Evolutionary conservation across 306 rosid species (phyloP).

Genomic region (Inga oerstediana): DNA sequence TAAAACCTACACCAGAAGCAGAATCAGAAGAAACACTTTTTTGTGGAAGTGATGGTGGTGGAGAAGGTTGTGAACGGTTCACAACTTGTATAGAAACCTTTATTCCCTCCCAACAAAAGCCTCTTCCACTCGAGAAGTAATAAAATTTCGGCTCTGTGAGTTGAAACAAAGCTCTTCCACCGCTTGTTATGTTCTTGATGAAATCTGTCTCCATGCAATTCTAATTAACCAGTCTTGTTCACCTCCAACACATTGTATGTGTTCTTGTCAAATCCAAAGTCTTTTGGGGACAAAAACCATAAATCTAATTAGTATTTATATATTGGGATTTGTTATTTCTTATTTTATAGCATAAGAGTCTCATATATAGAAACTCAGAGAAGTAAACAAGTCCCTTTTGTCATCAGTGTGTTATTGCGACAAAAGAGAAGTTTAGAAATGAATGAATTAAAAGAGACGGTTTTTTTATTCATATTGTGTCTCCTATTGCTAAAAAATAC

Average conservation of each 20-base stretch:
- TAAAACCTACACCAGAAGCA: slow-evolving; percentile 4
- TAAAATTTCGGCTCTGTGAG: slow-evolving; percentile 44
- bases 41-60: slow-evolving; percentile 25
- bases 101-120: slow-evolving; percentile 60
- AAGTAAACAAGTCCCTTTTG: no score
- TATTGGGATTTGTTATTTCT: no score
- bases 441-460: no score
- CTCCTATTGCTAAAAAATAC: no score
- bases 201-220: slow-evolving; percentile 53
- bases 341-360: no score
- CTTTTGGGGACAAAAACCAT: slow-evolving; percentile 25
- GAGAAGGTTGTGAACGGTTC: slow-evolving; percentile 1
- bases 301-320: no score
- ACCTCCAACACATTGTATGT: slow-evolving; percentile 64
- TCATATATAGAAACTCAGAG: no score
- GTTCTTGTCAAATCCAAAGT: slow-evolving; percentile 58
- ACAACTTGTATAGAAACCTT: slow-evolving; percentile 48
- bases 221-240: slow-evolving; percentile 59
- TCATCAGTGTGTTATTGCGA: no score
- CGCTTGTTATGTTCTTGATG: slow-evolving; percentile 40
- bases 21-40: not conserved
- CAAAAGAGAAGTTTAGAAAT: no score
- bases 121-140: slow-evolving; percentile 62
- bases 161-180: slow-evolving; percentile 47
- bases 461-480: no score